These are phyloP conservation scores for Saccharomycopsis fermentans DNA, from an alignment of 805 yeast species.

Conservation along the genomic window DNA sequence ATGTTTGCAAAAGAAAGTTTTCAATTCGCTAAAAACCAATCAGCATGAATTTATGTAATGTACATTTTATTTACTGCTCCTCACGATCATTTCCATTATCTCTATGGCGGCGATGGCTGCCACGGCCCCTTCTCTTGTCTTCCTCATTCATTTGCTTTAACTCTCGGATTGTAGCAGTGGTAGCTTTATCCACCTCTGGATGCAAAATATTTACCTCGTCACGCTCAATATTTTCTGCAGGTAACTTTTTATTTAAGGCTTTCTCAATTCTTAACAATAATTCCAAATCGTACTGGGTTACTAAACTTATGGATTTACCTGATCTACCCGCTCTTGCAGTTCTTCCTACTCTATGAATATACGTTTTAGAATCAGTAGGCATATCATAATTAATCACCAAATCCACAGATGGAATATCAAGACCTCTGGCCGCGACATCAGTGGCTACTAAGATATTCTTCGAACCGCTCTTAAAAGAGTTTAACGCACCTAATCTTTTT, in stretches of 20 bases:
- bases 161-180: constrained; percentile 66
- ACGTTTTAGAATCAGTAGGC: constrained; percentile 78
- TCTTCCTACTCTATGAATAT: constrained; percentile 85
- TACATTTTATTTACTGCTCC: background rate
- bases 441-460: constrained; percentile 67
- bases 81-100: constrained; percentile 11
- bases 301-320: constrained; percentile 78
- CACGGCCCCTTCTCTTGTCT: constrained; percentile 10
- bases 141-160: constrained; percentile 25
- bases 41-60: background rate
- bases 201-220: constrained; percentile 69
- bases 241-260: constrained; percentile 73
- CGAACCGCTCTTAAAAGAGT: constrained; percentile 66
- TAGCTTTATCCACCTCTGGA: constrained; percentile 84
- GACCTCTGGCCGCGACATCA: constrained; percentile 84
- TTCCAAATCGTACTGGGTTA: constrained; percentile 92
- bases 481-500: constrained; percentile 73
- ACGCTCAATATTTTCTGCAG: constrained; percentile 71
- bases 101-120: constrained; percentile 8
- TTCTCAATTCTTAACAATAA: constrained; percentile 80
- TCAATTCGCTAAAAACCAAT: background rate
- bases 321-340: constrained; percentile 92
- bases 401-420: constrained; percentile 75
- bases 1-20: background rate
- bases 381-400: constrained; percentile 69